phyloP scores from a whole-genome alignment of 169 alveolate genomes.

The Theileria orientalis region DNA sequence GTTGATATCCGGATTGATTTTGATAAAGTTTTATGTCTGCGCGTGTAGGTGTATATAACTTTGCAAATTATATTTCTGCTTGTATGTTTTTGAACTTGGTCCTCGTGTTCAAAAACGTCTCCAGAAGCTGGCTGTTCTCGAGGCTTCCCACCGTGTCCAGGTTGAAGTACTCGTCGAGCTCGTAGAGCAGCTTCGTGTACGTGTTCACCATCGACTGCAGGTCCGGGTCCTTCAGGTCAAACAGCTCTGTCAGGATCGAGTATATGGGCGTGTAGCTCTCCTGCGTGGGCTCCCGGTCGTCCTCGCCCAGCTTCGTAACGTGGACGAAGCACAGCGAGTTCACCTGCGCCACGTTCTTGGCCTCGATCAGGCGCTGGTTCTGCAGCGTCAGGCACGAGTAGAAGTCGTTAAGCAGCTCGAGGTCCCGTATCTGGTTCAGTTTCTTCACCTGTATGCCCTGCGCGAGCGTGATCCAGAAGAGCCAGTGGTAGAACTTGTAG shows the following conservation, averaged over 20 bases:
- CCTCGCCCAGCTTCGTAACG: constrained; percentile 1
- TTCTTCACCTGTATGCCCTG: not conserved
- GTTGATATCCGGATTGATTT: too few species aligned
- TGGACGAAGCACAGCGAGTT: not conserved
- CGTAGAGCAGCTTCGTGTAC: not conserved
- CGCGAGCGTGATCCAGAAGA: not conserved
- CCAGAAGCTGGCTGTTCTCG: not conserved
- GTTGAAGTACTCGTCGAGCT: not conserved
- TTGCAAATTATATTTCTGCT: not conserved
- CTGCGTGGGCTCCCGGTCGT: not conserved
- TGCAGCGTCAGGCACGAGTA: not conserved
- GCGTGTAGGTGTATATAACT: too few species aligned
- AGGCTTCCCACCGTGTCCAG: not conserved
- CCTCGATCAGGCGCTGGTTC: not conserved
- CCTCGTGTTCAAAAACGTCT: not conserved
- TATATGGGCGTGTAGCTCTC: not conserved
- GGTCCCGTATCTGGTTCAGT: not conserved
- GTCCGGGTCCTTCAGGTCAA: not conserved
- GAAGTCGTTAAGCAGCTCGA: not conserved
- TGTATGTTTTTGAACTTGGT: not conserved
- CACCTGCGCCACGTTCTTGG: not conserved
- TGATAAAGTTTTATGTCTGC: too few species aligned
- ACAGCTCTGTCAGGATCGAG: not conserved
- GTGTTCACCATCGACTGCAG: not conserved
- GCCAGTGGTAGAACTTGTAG: constrained; percentile 13